Conservation (phyloP, 148 eudicot species). For the Nyssa sinensis region DNA sequence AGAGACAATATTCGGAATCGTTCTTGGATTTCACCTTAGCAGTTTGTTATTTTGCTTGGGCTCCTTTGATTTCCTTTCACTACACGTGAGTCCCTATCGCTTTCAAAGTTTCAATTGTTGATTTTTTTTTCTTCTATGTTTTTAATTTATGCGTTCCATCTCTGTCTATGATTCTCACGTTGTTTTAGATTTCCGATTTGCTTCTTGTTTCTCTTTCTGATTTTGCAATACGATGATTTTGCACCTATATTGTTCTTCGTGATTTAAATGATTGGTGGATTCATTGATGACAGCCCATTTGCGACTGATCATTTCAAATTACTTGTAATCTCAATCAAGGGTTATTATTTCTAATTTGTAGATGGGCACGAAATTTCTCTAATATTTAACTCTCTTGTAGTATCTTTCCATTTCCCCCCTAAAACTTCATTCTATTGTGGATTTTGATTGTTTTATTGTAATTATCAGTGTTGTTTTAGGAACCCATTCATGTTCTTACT, state of each 20-base stretch:
- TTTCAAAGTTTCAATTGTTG: background rate
- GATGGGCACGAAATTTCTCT: too few species aligned
- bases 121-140: background rate
- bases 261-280: background rate
- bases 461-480: too few species aligned
- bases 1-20: background rate
- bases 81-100: background rate
- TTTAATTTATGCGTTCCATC: background rate
- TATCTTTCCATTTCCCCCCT: too few species aligned
- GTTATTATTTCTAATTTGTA: background rate
- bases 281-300: background rate
- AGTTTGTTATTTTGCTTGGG: background rate
- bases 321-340: background rate
- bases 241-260: too few species aligned
- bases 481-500: too few species aligned
- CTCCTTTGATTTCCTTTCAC: background rate
- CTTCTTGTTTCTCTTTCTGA: background rate
- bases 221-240: too few species aligned
- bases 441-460: too few species aligned
- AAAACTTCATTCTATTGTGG: too few species aligned
- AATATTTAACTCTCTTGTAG: too few species aligned
- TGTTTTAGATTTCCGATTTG: background rate
- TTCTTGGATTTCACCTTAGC: background rate
- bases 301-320: background rate
- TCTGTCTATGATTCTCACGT: background rate